phyloP scores from a whole-genome alignment of 345 rosid genomes.

The Gossypioides kirkii region DNA sequence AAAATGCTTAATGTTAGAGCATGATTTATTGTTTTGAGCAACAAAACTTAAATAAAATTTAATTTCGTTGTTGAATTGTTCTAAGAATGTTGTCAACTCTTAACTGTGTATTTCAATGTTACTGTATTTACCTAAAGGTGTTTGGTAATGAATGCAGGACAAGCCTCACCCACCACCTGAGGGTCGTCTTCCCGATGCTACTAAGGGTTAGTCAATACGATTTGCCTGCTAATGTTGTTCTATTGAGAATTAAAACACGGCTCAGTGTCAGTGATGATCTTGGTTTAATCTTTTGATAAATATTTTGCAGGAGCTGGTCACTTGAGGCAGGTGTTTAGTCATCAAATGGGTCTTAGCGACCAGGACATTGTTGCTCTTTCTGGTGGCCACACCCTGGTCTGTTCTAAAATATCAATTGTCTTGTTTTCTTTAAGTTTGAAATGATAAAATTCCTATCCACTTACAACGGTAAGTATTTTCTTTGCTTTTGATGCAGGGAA shows the following conservation, averaged over 20 bases:
- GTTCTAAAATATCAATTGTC: neutral
- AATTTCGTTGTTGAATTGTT: neutral
- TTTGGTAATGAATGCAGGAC: neutral
- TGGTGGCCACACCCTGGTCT: slow-evolving; percentile 92
- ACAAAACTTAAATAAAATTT: no score
- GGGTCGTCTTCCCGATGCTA: slow-evolving; percentile 97
- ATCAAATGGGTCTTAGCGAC: slow-evolving; percentile 87
- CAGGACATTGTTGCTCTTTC: slow-evolving; percentile 90
- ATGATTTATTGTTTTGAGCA: no score
- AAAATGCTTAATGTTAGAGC: neutral
- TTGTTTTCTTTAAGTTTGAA: neutral
- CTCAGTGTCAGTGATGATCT: neutral
- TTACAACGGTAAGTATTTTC: neutral
- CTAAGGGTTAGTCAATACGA: slow-evolving; percentile 44
- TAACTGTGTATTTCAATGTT: neutral
- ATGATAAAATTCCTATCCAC: neutral
- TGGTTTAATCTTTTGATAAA: neutral
- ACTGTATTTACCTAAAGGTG: neutral
- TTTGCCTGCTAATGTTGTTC: neutral
- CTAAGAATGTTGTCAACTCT: neutral
- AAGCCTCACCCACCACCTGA: slow-evolving; percentile 79
- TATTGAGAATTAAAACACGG: neutral
- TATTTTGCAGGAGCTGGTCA: slow-evolving; percentile 56
- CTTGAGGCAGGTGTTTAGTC: slow-evolving; percentile 62
- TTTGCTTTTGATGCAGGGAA: slow-evolving; percentile 47